Evolutionary conservation across 352 stramenopile genomes (phyloP), one percentile per base, ranked within the genome.

Genomic region (Phytopythium chamaehyphon): DNA sequence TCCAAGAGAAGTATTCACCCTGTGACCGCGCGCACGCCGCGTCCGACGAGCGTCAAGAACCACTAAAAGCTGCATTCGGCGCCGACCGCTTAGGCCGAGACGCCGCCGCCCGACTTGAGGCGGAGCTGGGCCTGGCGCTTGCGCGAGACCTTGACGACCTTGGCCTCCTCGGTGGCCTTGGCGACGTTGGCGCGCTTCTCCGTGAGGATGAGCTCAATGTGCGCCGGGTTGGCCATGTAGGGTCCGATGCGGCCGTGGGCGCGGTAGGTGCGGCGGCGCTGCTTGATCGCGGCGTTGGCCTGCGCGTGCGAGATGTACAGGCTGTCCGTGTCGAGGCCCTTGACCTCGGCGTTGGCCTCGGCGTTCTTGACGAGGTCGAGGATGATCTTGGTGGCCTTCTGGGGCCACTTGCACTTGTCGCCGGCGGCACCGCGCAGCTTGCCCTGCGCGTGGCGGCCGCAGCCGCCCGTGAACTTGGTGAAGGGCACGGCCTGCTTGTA

Each of bases 171-270:
- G 45, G 90, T 86, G 51, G 81, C 88, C 81, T 97, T 96, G 62
- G 77, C 83, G 61, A 98, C 93, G 64, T 96, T 93, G 55, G 97
- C 88, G 52, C 76, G 68, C 77, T 98, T 97, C 80, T 99, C 96
- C 49, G 90, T 97, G 50, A 99, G 81, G 76, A 99, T 98, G 21
- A 99, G 83, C 91, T 99, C 97, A 74, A 99, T 98, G 87, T 99
- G 97, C 39, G 96, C 96, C 51, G 97, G 97, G 82, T 98, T 97
- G 69, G 90, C 96, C 88, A 98, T 98, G 88, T 99, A 99, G 57
- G 97, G 96, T 39, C 94, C 94, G 73, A 98, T 98, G 72, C 96
- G 94, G 72, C 96, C 96, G 76, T 98, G 96, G 54, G 94, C 94
- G 76, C 91, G 88, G 91, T 99, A 99, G n/a, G 97, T 99, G 73